Evolutionary conservation across 495 filamentous ascomycete genomes (phyloP).

Genomic region (Xanthoparmelia taractica): DNA sequence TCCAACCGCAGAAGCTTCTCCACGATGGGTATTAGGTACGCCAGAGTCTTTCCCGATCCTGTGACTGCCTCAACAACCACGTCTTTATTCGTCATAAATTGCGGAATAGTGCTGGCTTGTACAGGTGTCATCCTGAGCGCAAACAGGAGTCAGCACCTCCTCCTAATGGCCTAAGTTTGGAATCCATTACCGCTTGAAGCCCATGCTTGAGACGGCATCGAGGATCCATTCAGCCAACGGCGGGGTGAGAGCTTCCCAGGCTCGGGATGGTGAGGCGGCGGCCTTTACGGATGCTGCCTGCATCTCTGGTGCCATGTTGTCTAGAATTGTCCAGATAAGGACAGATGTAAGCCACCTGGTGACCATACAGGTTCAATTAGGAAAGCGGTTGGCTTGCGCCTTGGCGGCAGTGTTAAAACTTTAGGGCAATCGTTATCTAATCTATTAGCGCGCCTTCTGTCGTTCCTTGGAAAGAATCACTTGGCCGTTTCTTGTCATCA

Average conservation of each 20-base stretch:
- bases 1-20: conserved; percentile 70
- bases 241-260: conserved; percentile 74
- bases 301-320: conserved; percentile 9
- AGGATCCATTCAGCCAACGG: conserved; percentile 83
- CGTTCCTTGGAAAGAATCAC: not conserved
- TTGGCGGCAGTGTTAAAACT: too few species aligned
- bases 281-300: not conserved
- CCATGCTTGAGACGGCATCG: conserved; percentile 74
- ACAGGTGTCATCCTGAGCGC: conserved; percentile 67
- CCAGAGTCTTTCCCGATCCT: conserved; percentile 88
- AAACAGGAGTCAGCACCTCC: not conserved
- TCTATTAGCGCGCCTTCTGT: not conserved
- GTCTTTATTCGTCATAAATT: conserved; percentile 90
- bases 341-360: not conserved
- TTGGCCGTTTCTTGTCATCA: conserved; percentile 13
- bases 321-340: not conserved
- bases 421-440: conserved; percentile 2
- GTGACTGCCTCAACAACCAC: conserved; percentile 97
- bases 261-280: conserved; percentile 36
- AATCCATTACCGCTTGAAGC: conserved; percentile 51
- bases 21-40: conserved; percentile 82
- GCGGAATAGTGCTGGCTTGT: conserved; percentile 84
- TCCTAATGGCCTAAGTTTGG: not conserved
- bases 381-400: too few species aligned
- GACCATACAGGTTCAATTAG: not conserved